phyloP scores from a whole-genome alignment of 106 monocot genomes.

The Xerophyta viscosa region DNA sequence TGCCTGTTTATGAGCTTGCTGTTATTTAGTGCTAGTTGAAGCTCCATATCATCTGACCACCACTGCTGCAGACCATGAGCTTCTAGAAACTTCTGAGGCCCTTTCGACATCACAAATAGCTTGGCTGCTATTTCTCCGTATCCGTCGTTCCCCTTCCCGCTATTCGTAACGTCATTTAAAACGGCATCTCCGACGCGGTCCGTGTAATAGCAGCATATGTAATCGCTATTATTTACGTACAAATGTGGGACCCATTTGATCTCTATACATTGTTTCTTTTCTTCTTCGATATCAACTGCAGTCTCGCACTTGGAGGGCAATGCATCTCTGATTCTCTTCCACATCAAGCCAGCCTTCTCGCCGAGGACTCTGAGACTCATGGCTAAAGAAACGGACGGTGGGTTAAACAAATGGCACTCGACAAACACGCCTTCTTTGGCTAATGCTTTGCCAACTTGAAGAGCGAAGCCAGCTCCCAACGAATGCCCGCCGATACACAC shows the following conservation, averaged over 20 bases:
- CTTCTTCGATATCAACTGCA: neutral
- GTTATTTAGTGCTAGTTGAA: slow-evolving; percentile 1
- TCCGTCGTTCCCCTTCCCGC: neutral
- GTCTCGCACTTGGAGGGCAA: neutral
- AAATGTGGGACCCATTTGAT: slow-evolving; percentile 29
- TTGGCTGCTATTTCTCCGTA: slow-evolving; percentile 6
- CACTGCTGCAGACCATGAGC: slow-evolving; percentile 16
- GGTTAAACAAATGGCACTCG: slow-evolving; percentile 35
- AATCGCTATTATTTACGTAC: slow-evolving; percentile 24
- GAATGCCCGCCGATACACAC: slow-evolving; percentile 34
- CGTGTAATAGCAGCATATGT: slow-evolving; percentile 28
- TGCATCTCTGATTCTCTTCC: slow-evolving; percentile 5
- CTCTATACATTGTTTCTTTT: slow-evolving; percentile 4
- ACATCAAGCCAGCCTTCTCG: slow-evolving; percentile 14
- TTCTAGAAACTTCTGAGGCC: slow-evolving; percentile 13
- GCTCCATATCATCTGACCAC: slow-evolving; percentile 18
- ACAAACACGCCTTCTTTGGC: slow-evolving; percentile 26
- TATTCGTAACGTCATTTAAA: neutral
- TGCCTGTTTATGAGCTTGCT: slow-evolving; percentile 17
- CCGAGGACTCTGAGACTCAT: slow-evolving; percentile 5
- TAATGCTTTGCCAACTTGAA: slow-evolving; percentile 27
- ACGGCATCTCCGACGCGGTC: slow-evolving; percentile 9
- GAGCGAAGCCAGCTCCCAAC: slow-evolving; percentile 29
- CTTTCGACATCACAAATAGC: slow-evolving; percentile 15
- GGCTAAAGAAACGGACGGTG: slow-evolving; percentile 7